A percentile compares a stretch with the other conserved stretches of the same genome.
Conservation (phyloP, 2,329 filamentous ascomycete species). For the Furcasterigmium furcatum region DNA sequence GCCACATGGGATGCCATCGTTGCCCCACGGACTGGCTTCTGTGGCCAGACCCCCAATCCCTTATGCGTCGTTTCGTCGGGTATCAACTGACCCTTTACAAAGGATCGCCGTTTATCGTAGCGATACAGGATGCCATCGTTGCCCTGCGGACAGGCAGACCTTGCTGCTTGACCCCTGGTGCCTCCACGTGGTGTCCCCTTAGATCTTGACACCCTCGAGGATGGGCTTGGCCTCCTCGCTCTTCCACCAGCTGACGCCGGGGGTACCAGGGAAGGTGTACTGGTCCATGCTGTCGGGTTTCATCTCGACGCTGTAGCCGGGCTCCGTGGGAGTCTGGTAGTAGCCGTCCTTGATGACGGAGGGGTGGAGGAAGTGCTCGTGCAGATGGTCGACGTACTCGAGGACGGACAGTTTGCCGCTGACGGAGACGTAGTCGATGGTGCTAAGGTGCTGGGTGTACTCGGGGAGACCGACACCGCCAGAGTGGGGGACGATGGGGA, state of each 20-base stretch:
- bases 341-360: constrained; percentile 78
- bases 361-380: constrained; percentile 89
- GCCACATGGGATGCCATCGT: constrained; percentile 22
- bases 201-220: constrained; percentile 59
- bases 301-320: constrained; percentile 94
- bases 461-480: constrained; percentile 89
- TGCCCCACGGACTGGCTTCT: constrained; percentile 18
- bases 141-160: constrained; percentile 21
- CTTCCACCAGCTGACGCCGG: constrained; percentile 82
- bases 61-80: constrained; percentile 2
- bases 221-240: constrained; percentile 75
- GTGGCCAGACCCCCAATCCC: constrained; percentile 13
- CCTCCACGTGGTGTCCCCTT: constrained; percentile 8
- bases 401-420: constrained; percentile 77
- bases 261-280: constrained; percentile 73
- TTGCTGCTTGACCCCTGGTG: constrained; percentile 9
- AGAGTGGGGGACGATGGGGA: constrained; percentile 85
- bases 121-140: constrained; percentile 28
- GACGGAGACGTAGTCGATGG: constrained; percentile 89
- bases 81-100: constrained; percentile 6
- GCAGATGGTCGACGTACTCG: constrained; percentile 90
- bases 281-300: constrained; percentile 81
- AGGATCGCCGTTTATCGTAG: constrained; percentile 10
- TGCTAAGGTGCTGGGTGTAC: constrained; percentile 90
- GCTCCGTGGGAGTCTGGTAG: constrained; percentile 78